These are phyloP conservation scores for Rhododendron kiyosumense DNA, from an alignment of 148 eudicot genomes.

Conservation along the genomic window DNA sequence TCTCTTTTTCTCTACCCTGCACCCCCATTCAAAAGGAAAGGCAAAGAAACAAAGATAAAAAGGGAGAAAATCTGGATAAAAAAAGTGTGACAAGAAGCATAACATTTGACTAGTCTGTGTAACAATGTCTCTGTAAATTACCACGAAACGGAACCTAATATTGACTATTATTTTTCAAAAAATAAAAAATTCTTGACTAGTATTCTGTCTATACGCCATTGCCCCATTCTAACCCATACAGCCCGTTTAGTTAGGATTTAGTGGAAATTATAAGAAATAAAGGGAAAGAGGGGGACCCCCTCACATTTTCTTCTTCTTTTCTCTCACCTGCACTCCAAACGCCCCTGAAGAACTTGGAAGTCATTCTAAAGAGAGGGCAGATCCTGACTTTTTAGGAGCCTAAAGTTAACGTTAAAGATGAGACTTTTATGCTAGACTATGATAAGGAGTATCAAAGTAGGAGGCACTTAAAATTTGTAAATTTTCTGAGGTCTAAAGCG, in stretches of 20 bases:
- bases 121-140: background rate
- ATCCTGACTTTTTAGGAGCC: background rate
- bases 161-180: background rate
- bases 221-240: background rate
- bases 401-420: too few relatives aligned
- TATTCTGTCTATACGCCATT: background rate
- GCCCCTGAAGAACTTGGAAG: background rate
- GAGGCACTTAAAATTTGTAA: background rate
- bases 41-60: background rate
- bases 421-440: background rate
- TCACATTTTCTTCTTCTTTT: background rate
- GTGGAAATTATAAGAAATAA: background rate
- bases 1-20: background rate
- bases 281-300: background rate
- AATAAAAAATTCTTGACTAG: background rate
- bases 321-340: background rate
- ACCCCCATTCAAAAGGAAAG: background rate
- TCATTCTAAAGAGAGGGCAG: background rate
- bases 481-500: background rate
- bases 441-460: background rate
- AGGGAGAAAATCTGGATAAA: background rate
- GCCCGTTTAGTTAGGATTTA: background rate
- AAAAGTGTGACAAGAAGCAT: background rate
- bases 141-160: background rate
- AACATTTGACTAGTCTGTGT: background rate